Conservation (phyloP, 148 eudicot genomes). For the Drosera capensis region DNA sequence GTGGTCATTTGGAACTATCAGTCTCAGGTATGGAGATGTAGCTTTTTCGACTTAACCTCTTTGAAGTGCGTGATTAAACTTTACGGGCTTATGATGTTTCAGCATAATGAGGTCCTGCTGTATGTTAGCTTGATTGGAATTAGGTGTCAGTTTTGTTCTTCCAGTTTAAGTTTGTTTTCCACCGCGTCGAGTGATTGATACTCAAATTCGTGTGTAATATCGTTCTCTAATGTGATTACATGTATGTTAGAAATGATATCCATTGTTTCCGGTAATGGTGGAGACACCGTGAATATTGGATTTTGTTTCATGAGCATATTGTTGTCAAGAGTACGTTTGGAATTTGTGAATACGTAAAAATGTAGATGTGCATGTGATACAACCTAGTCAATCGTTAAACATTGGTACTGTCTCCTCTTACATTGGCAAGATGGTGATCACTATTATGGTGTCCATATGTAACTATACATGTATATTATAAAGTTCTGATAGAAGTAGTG, state of each 20-base stretch:
- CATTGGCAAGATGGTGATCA: no score
- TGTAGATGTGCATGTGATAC: no score
- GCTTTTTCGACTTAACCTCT: background rate
- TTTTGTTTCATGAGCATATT: background rate
- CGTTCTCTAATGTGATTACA: background rate
- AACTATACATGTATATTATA: no score
- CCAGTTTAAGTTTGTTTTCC: no score
- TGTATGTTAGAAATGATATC: background rate
- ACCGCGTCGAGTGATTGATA: background rate
- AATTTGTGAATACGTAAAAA: no score
- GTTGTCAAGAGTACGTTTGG: background rate
- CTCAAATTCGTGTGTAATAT: background rate
- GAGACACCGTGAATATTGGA: no score
- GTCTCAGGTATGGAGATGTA: conserved; percentile 47
- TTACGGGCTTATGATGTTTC: background rate
- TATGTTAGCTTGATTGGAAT: background rate
- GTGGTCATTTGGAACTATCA: conserved; percentile 82
- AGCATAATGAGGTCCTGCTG: background rate
- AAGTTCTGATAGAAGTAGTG: background rate
- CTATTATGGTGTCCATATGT: no score
- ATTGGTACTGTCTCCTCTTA: no score
- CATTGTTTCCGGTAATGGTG: background rate
- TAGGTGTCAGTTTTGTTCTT: no score
- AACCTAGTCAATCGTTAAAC: no score
- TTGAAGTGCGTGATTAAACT: background rate